phyloP scores from a whole-genome alignment of 345 rosid genomes.

The Lepidium africanum region DNA sequence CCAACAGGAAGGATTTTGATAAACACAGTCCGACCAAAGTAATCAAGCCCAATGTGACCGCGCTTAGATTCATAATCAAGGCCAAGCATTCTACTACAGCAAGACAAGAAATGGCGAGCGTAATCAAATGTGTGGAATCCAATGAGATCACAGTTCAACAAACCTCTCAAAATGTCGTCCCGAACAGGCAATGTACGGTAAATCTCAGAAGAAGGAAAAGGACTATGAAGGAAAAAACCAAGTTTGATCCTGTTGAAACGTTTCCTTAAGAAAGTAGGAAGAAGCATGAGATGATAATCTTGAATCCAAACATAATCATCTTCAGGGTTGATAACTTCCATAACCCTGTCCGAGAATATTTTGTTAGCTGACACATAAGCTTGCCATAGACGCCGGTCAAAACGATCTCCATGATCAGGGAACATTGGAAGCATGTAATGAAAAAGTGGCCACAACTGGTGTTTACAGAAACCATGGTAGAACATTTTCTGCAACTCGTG shows the following conservation, averaged over 20 bases:
- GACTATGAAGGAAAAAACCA: constrained; percentile 38
- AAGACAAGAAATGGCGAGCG: constrained; percentile 37
- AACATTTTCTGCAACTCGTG: constrained; percentile 27
- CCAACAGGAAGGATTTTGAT: constrained; percentile 36
- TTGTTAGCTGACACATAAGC: constrained; percentile 38
- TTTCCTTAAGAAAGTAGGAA: constrained; percentile 38
- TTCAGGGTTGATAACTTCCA: constrained; percentile 37
- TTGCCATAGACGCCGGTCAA: constrained; percentile 28
- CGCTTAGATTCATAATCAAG: constrained; percentile 36
- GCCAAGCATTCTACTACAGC: constrained; percentile 39
- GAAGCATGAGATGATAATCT: constrained; percentile 42
- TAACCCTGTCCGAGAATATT: constrained; percentile 33
- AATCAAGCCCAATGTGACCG: constrained; percentile 34
- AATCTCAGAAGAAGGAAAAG: constrained; percentile 40
- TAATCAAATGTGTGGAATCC: constrained; percentile 42
- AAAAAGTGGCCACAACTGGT: constrained; percentile 35
- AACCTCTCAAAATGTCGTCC: constrained; percentile 30
- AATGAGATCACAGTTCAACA: constrained; percentile 38
- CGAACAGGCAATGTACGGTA: constrained; percentile 36
- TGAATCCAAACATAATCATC: constrained; percentile 39
- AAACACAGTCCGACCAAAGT: constrained; percentile 34
- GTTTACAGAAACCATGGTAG: constrained; percentile 39
- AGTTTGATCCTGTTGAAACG: constrained; percentile 32
- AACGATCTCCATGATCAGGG: constrained; percentile 34
- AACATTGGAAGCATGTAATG: constrained; percentile 38